Evolutionary conservation across 257 asterid species (phyloP).

Genomic region (Vinca minor): DNA sequence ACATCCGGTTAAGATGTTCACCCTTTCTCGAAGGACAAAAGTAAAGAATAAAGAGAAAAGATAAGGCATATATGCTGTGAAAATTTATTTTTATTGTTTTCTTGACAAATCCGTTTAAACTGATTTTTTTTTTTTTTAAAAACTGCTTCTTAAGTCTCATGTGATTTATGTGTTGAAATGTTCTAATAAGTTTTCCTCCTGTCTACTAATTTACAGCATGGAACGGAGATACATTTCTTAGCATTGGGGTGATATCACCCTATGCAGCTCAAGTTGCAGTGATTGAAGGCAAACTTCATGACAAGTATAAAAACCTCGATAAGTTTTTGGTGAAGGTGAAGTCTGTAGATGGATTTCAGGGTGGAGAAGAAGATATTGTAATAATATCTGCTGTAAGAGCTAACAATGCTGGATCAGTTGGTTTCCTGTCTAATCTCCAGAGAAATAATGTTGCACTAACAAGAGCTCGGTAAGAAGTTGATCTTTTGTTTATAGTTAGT

Average conservation of each 20-base stretch:
- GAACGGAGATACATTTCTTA: constrained; percentile 29
- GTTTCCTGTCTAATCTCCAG: constrained; percentile 42
- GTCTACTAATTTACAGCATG: constrained; percentile 29
- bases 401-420: too few species aligned
- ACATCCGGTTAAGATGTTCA: too few species aligned
- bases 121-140: too few species aligned
- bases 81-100: not conserved
- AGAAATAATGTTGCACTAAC: constrained; percentile 67
- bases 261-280: constrained; percentile 62
- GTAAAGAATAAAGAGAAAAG: not conserved
- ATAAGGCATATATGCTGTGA: not conserved
- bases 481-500: not conserved
- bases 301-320: constrained; percentile 23
- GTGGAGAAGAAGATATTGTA: constrained; percentile 61
- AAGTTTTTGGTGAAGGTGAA: constrained; percentile 46
- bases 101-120: not conserved
- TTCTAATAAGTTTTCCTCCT: not conserved
- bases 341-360: constrained; percentile 73
- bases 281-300: constrained; percentile 27
- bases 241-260: constrained; percentile 64
- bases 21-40: too few species aligned
- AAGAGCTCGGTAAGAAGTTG: constrained; percentile 52
- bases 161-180: not conserved
- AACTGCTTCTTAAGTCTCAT: too few species aligned
- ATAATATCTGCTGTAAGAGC: constrained; percentile 65